Base-by-base conservation (phyloP, 2,329 filamentous ascomycete genomes). In the Coniochaeta prunicola region DNA sequence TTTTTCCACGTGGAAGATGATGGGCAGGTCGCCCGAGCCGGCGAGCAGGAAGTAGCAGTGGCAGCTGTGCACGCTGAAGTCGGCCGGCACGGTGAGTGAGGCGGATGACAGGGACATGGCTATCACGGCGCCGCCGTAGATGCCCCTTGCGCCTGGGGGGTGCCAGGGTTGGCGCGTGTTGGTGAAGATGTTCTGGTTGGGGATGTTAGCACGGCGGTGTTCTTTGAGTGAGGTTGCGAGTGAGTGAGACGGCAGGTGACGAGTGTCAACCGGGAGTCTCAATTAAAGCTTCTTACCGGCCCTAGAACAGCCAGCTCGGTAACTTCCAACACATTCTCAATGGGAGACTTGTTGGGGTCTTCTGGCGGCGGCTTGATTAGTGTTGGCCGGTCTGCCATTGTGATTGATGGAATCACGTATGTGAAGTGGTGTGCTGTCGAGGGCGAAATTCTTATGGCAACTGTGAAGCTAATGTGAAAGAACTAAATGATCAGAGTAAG, bases 21-120 rank as follows among this genome's bases (percentile, higher is more conserved):
- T 89, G 33, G 94, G 93, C 19, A 94, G 88, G 61, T 89, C 85
- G 13, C 85, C 81, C 69, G 93, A 90, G 30, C 94, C 94, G 4
- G 93, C 92, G 1, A 97, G 86, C 34, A 99, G 87, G 73, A 99
- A 99, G 79, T 97, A 99, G 83, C 94, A 97, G 81, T 99, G 94
- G 89, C 96, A 97, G 70, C 89, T 93, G 79, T 99, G 94, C 56
- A 94, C 86, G 60, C 87, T 83, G 74, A 96, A 97, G 70, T 90
- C 80, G 28, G 79, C 72, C 0, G 89, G 88, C 2, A 99, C 90
- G 9, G 94, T 99, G 69, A 86, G 85, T 73, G 96, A 92, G 26
- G 91, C 94, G 1, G 94, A 91, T 53, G 89, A 83, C 28, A 97
- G 87, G 68, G 84, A 92, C 80, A 97, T 93, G 54, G 93, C 92